phyloP scores from a whole-genome alignment of 2,329 filamentous ascomycete genomes.

The Didymellaceae sp. region DNA sequence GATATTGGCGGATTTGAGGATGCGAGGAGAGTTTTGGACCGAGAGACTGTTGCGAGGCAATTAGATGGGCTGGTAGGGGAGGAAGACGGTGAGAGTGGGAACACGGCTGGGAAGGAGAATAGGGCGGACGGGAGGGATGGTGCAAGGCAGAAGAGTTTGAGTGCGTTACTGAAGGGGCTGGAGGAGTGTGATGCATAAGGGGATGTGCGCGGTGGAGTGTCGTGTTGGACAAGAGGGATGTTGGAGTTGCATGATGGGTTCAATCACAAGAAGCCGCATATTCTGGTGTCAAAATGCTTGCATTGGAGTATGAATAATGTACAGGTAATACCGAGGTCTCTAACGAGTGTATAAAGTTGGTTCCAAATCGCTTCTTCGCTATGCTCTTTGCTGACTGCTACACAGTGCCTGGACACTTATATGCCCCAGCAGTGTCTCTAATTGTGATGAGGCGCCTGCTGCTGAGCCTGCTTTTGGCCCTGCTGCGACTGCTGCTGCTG shows the following conservation, averaged over 20 bases:
- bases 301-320: slow-evolving; percentile 11
- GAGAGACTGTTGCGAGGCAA: slow-evolving; percentile 33
- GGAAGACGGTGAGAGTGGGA: neutral
- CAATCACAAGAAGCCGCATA: neutral
- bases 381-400: slow-evolving; percentile 12
- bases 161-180: slow-evolving; percentile 36
- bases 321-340: slow-evolving; percentile 22
- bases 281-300: slow-evolving; percentile 6
- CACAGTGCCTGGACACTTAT: neutral
- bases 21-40: slow-evolving; percentile 36
- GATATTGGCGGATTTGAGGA: slow-evolving; percentile 48
- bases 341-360: slow-evolving; percentile 28
- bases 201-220: neutral
- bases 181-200: slow-evolving; percentile 20
- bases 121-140: slow-evolving; percentile 1
- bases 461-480: slow-evolving; percentile 3
- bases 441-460: slow-evolving; percentile 1
- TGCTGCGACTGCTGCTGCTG: slow-evolving; percentile 6
- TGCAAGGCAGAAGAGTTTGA: slow-evolving; percentile 25
- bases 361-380: slow-evolving; percentile 6
- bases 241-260: neutral
- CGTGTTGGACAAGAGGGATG: neutral
- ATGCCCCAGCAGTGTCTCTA: neutral
- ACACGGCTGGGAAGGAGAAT: neutral
- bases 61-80: slow-evolving; percentile 13